These are phyloP conservation scores for Alternaria sp. DNA, from an alignment of 2,329 filamentous ascomycete genomes.

Conservation along the genomic window DNA sequence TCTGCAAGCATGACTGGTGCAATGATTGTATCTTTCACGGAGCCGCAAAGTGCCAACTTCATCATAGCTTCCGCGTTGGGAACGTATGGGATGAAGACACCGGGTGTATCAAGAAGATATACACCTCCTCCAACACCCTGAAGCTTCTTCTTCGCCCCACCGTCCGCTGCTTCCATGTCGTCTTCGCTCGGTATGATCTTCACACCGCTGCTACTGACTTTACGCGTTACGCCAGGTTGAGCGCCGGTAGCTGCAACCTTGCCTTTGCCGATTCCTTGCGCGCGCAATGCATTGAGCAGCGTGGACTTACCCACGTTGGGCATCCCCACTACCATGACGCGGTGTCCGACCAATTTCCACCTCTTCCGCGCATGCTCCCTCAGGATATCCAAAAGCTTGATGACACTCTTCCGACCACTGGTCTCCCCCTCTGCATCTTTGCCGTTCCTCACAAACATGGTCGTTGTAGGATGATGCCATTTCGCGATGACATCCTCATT, in stretches of 20 bases:
- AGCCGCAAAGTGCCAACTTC: slow-evolving; percentile 89
- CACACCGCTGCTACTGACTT: slow-evolving; percentile 76
- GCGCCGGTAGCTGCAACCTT: slow-evolving; percentile 85
- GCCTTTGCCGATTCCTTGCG: slow-evolving; percentile 68
- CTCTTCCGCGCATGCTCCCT: slow-evolving; percentile 59
- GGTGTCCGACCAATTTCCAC: slow-evolving; percentile 78
- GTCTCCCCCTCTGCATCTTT: slow-evolving; percentile 38
- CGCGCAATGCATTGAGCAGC: slow-evolving; percentile 85
- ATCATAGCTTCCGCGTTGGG: slow-evolving; percentile 87
- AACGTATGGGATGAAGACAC: slow-evolving; percentile 94
- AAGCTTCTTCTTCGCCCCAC: slow-evolving; percentile 32
- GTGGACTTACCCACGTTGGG: slow-evolving; percentile 97
- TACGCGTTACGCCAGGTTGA: slow-evolving; percentile 89
- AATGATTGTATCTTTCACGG: slow-evolving; percentile 89
- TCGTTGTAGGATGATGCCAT: slow-evolving; percentile 63
- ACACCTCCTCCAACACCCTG: slow-evolving; percentile 64
- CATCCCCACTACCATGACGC: slow-evolving; percentile 92
- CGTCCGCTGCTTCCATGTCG: slow-evolving; percentile 48
- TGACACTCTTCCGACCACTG: slow-evolving; percentile 30
- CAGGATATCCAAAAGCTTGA: slow-evolving; percentile 59
- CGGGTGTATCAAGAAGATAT: slow-evolving; percentile 90
- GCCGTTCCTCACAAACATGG: slow-evolving; percentile 61
- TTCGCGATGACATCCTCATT: slow-evolving; percentile 61
- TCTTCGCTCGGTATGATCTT: slow-evolving; percentile 71
- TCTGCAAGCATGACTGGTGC: slow-evolving; percentile 81